Percentiles rank a stretch among this genome's conserved stretches.
Conservation (phyloP, 2,329 filamentous ascomycete species). For the Stagonosporopsis chrysanthemi region DNA sequence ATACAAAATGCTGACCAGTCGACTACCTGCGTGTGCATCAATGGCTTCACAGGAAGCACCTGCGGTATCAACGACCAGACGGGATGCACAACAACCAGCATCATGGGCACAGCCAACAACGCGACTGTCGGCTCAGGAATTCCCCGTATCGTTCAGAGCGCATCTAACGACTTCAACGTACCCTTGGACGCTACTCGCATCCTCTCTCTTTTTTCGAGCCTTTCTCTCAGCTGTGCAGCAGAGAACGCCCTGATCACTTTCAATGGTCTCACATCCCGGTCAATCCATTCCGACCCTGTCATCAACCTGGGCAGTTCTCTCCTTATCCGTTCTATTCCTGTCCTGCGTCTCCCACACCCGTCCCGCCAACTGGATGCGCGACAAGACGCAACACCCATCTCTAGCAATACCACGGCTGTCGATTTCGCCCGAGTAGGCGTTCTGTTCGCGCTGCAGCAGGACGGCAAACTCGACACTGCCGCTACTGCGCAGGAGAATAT, state of each 20-base stretch:
- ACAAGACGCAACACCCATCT: constrained; percentile 40
- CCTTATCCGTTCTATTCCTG: constrained; percentile 34
- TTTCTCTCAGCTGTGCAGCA: constrained; percentile 78
- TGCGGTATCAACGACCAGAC: constrained; percentile 61
- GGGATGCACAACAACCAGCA: constrained; percentile 63
- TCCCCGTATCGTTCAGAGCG: constrained; percentile 73
- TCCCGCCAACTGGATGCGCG: constrained; percentile 21
- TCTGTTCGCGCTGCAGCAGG: constrained; percentile 55
- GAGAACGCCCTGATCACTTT: constrained; percentile 92
- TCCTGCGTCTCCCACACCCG: constrained; percentile 35
- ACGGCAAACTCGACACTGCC: constrained; percentile 49
- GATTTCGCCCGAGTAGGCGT: constrained; percentile 58
- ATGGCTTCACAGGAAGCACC: constrained; percentile 77
- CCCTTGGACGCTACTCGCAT: constrained; percentile 74
- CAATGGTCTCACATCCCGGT: constrained; percentile 58
- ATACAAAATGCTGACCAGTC: constrained; percentile 67
- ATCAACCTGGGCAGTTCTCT: constrained; percentile 30
- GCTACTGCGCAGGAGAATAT: constrained; percentile 55
- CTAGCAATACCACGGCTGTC: constrained; percentile 47
- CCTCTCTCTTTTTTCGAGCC: constrained; percentile 76
- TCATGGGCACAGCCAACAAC: constrained; percentile 52
- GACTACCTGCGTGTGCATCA: constrained; percentile 88
- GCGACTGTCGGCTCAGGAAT: constrained; percentile 84
- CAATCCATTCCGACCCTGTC: constrained; percentile 24
- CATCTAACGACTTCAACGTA: constrained; percentile 75